phyloP scores from a whole-genome alignment of 179 eudicot species.

The Drosera spatulata region DNA sequence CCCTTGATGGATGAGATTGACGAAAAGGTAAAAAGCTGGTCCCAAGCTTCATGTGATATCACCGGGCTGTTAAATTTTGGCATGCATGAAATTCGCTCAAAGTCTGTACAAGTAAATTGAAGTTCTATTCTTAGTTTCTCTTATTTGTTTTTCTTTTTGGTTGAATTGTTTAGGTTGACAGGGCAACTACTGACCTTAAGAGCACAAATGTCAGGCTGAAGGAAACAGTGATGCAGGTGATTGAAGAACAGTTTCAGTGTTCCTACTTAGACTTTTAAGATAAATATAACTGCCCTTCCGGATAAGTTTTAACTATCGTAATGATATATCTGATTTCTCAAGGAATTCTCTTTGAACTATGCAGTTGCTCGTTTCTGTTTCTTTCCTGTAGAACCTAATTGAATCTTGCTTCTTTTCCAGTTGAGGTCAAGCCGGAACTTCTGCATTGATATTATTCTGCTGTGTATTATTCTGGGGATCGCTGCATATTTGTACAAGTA shows the following conservation, averaged over 20 bases:
- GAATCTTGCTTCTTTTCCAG: constrained; percentile 28
- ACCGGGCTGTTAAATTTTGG: not conserved
- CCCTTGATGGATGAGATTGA: constrained; percentile 99
- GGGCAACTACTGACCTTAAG: constrained; percentile 88
- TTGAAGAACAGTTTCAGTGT: constrained; percentile 1
- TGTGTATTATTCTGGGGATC: constrained; percentile 87
- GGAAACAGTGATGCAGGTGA: constrained; percentile 93
- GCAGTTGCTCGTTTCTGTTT: not conserved
- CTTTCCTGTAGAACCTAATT: not conserved
- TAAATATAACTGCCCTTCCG: not conserved
- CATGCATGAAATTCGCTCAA: not conserved
- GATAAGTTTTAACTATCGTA: not conserved
- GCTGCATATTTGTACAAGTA: constrained; percentile 95
- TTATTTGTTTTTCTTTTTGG: not conserved
- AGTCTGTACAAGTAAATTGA: not conserved
- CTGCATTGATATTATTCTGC: constrained; percentile 78
- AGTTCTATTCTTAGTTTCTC: not conserved
- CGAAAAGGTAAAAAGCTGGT: constrained; percentile 52
- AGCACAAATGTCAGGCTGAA: constrained; percentile 93
- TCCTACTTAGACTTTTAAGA: not conserved
- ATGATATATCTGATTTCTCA: not conserved
- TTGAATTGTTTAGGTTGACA: constrained; percentile 53
- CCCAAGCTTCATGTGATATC: not conserved
- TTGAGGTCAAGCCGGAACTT: constrained; percentile 85
- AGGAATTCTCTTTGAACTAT: not conserved